Conservation (phyloP, 2,329 filamentous ascomycete species). For the Neofusicoccum kwambonambiense region DNA sequence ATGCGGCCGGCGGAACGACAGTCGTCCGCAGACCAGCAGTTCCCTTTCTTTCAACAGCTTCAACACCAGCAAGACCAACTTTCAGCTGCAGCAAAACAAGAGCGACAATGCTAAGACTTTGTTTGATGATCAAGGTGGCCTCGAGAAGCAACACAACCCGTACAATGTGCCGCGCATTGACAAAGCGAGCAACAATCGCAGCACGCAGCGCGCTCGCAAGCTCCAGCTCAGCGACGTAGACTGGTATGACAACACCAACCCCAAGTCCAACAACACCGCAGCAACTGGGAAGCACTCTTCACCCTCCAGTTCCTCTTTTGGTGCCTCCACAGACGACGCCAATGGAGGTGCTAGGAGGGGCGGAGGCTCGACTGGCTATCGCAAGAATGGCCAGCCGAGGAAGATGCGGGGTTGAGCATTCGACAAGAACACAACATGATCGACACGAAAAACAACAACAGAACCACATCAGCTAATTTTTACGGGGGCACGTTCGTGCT, state of each 20-base stretch:
- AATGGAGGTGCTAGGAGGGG: neutral
- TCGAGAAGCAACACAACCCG: constrained; percentile 42
- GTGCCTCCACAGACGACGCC: neutral
- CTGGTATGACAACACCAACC: constrained; percentile 64
- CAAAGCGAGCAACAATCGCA: constrained; percentile 63
- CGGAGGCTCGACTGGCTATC: neutral
- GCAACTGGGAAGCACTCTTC: neutral
- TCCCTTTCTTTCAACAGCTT: neutral
- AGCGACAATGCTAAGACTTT: constrained; percentile 31
- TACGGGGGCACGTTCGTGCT: neutral
- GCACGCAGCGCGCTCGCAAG: constrained; percentile 80
- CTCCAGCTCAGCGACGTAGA: constrained; percentile 96
- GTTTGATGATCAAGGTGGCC: constrained; percentile 27
- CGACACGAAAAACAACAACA: neutral
- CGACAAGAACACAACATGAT: neutral
- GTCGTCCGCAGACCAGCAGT: neutral
- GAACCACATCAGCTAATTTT: constrained; percentile 1
- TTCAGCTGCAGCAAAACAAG: constrained; percentile 39
- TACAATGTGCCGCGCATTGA: constrained; percentile 50
- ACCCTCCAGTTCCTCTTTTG: too few relatives aligned
- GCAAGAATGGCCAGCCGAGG: constrained; percentile 11
- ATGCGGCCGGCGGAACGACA: constrained; percentile 15
- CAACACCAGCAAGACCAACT: constrained; percentile 18
- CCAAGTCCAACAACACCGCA: neutral
- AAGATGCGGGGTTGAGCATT: neutral